Conservation (phyloP, 495 filamentous ascomycete species). For the Trichocladium antarcticum region DNA sequence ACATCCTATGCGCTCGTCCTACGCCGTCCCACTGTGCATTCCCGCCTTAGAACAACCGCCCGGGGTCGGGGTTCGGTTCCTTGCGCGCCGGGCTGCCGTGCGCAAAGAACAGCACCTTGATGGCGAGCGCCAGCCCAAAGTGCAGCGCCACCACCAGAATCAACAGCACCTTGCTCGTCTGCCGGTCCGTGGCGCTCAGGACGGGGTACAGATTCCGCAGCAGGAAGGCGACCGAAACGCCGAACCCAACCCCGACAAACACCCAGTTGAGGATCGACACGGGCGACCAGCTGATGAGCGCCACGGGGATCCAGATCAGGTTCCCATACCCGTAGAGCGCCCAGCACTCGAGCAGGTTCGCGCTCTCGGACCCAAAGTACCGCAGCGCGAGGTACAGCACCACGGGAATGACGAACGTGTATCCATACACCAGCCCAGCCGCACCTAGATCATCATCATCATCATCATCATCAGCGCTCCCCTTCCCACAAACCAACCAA, state of each 20-base stretch:
- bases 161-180: conserved; percentile 79
- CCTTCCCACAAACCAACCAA: conserved; percentile 9
- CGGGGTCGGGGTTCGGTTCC: conserved; percentile 18
- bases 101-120: conserved; percentile 95
- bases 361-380: conserved; percentile 85
- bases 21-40: background rate
- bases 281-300: conserved; percentile 79
- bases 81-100: conserved; percentile 56
- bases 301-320: conserved; percentile 92
- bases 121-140: conserved; percentile 76
- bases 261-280: conserved; percentile 80
- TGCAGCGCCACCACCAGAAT: conserved; percentile 76
- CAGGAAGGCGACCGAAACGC: conserved; percentile 72
- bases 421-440: conserved; percentile 86
- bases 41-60: conserved; percentile 20
- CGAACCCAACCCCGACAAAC: conserved; percentile 86
- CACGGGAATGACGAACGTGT: conserved; percentile 73
- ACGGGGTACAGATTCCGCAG: conserved; percentile 90
- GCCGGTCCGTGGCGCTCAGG: conserved; percentile 79
- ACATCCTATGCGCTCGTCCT: too few species aligned
- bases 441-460: too few species aligned
- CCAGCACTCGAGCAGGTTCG: conserved; percentile 87
- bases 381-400: conserved; percentile 78
- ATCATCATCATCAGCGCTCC: too few species aligned
- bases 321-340: conserved; percentile 91